Percentiles rank a stretch among this genome's conserved stretches.
phyloP scores from a whole-genome alignment of 2,329 filamentous ascomycete species.

The Lecanicillium sp. region DNA sequence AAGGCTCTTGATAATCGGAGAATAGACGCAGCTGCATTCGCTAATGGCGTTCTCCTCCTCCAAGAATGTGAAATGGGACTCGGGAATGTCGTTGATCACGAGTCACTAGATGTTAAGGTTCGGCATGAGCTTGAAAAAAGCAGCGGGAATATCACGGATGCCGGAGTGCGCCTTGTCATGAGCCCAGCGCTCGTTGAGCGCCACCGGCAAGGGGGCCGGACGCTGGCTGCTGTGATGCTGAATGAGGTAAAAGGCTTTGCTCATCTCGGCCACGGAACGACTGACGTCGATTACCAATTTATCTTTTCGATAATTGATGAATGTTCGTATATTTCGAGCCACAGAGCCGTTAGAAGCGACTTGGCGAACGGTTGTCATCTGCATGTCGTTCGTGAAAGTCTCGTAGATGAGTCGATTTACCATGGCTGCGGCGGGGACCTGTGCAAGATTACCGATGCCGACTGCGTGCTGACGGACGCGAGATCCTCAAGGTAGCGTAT shows the following conservation, averaged over 20 bases:
- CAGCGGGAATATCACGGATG: not conserved
- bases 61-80: no score
- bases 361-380: not conserved
- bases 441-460: not conserved
- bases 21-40: not conserved
- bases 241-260: not conserved
- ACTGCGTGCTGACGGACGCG: no score
- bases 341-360: not conserved
- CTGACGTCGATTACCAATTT: not conserved
- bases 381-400: not conserved
- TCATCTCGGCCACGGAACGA: not conserved
- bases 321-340: not conserved
- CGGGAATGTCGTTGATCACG: not conserved
- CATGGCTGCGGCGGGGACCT: not conserved
- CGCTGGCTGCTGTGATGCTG: not conserved
- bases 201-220: not conserved
- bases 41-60: no score
- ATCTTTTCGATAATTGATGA: not conserved
- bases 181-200: not conserved
- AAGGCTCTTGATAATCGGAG: not conserved
- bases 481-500: not conserved
- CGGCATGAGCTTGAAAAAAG: not conserved
- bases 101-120: not conserved
- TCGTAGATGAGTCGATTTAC: not conserved
- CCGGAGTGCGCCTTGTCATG: not conserved